A percentile compares a stretch with the other conserved stretches of the same genome.
Evolutionary conservation across 345 rosid species (phyloP).

Genomic region (Raphanus sativus): DNA sequence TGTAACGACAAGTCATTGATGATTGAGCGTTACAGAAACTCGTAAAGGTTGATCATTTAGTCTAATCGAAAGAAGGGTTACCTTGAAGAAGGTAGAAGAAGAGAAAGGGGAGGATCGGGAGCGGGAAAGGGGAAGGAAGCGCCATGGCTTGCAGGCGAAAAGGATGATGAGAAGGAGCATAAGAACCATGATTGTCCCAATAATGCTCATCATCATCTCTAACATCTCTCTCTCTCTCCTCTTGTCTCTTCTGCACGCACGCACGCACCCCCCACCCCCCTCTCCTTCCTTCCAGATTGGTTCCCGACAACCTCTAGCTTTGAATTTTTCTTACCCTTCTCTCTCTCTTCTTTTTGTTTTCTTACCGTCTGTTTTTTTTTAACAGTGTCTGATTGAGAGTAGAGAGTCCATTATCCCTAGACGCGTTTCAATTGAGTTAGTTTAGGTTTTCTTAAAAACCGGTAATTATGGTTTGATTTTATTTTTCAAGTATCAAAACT

Average conservation of each 20-base stretch:
- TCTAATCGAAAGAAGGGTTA: conserved; percentile 20
- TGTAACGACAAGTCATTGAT: neutral
- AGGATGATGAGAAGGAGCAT: conserved; percentile 61
- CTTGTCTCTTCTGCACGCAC: neutral
- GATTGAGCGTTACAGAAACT: neutral
- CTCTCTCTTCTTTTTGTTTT: neutral
- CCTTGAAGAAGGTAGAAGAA: conserved; percentile 49
- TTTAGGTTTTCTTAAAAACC: neutral
- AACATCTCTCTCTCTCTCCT: neutral
- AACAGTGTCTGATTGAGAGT: neutral
- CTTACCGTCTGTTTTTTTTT: neutral
- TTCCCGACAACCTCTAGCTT: neutral
- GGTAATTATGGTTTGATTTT: neutral
- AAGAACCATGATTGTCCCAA: neutral
- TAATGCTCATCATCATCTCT: neutral
- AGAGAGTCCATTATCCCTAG: neutral
- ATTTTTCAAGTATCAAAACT: no score
- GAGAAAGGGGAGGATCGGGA: conserved; percentile 46
- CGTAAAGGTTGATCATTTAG: conserved; percentile 5
- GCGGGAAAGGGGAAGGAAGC: conserved; percentile 56
- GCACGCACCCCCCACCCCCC: neutral
- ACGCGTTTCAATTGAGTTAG: neutral
- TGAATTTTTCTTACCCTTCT: neutral
- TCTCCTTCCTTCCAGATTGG: neutral
- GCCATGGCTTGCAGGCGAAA: conserved; percentile 92